These are phyloP conservation scores for Saitozyma sp. DNA, from an alignment of 768 basidiomycete genomes.

Conservation along the genomic window DNA sequence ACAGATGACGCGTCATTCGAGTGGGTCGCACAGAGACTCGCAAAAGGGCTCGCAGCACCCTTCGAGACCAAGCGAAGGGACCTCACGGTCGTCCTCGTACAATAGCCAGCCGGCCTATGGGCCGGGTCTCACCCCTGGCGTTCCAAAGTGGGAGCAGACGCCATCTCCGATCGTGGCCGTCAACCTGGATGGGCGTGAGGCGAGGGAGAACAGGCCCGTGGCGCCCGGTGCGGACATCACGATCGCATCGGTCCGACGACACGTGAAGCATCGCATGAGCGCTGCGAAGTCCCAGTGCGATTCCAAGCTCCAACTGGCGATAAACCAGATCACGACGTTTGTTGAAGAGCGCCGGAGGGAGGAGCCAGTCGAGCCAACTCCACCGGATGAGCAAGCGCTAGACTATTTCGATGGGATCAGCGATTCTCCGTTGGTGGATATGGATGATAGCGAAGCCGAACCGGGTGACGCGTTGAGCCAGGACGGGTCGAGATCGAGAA, in stretches of 20 bases:
- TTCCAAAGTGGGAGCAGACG: slow-evolving; percentile 48
- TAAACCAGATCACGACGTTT: slow-evolving; percentile 88
- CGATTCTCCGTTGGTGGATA: slow-evolving; percentile 55
- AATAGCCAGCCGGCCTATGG: slow-evolving; percentile 30
- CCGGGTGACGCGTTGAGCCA: slow-evolving; percentile 14
- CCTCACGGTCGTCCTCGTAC: slow-evolving; percentile 35
- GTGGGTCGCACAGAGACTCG: neutral
- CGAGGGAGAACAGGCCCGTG: slow-evolving; percentile 26
- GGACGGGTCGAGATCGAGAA: slow-evolving; percentile 12
- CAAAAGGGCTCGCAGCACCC: neutral
- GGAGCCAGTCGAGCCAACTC: slow-evolving; percentile 5
- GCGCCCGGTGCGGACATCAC: slow-evolving; percentile 43
- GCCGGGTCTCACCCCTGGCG: slow-evolving; percentile 41
- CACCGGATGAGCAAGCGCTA: slow-evolving; percentile 11
- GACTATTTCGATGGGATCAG: slow-evolving; percentile 40
- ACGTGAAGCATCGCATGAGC: slow-evolving; percentile 88
- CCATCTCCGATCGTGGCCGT: slow-evolving; percentile 49
- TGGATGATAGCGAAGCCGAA: slow-evolving; percentile 42
- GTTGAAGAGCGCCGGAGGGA: slow-evolving; percentile 71
- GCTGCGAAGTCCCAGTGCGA: slow-evolving; percentile 95
- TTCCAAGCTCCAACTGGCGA: slow-evolving; percentile 90
- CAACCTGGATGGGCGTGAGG: slow-evolving; percentile 12
- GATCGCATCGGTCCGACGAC: slow-evolving; percentile 63
- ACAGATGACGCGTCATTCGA: neutral
- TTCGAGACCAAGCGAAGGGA: slow-evolving; percentile 8